Percentiles rank a stretch among this genome's conserved stretches.
phyloP scores from a whole-genome alignment of 1,284 basidiomycete species.

The Paramarasmius palmivorus region DNA sequence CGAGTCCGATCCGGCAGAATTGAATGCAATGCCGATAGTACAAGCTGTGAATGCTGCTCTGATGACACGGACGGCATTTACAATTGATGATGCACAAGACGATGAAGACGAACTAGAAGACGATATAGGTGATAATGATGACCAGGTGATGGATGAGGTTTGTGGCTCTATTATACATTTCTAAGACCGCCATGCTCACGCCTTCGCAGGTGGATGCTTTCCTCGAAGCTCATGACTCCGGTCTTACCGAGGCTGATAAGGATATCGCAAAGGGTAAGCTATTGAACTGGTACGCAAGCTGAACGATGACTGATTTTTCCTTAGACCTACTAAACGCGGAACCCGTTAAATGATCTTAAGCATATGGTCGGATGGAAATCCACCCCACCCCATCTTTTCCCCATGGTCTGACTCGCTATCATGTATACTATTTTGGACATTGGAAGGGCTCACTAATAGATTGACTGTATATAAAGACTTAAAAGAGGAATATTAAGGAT shows the following conservation, averaged over 20 bases:
- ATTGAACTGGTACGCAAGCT: not conserved
- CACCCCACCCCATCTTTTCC: not conserved
- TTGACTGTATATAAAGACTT: conserved; percentile 1
- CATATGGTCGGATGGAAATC: not conserved
- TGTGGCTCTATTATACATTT: conserved; percentile 16
- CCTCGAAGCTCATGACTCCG: conserved; percentile 87
- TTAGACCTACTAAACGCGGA: conserved; percentile 66
- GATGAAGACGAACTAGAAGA: conserved; percentile 75
- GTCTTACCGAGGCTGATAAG: conserved; percentile 83
- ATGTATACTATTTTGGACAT: conserved; percentile 6
- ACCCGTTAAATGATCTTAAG: conserved; percentile 48
- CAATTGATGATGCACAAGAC: conserved; percentile 89
- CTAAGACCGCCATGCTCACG: conserved; percentile 6
- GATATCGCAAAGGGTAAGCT: conserved; percentile 73
- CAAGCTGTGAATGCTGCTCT: conserved; percentile 81
- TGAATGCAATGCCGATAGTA: conserved; percentile 58
- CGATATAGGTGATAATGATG: conserved; percentile 54
- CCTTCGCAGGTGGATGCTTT: conserved; percentile 79
- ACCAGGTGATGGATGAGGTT: conserved; percentile 88
- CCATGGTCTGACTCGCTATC: conserved; percentile 13
- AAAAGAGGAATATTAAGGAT: not conserved
- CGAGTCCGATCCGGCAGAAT: conserved; percentile 31
- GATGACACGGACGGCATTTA: conserved; percentile 89
- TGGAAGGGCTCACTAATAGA: not conserved
- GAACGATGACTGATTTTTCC: not conserved